Percentiles rank a stretch among this genome's conserved stretches.
Evolutionary conservation across 495 filamentous ascomycete genomes (phyloP).

Genomic region (Lophiostoma macrostomum): DNA sequence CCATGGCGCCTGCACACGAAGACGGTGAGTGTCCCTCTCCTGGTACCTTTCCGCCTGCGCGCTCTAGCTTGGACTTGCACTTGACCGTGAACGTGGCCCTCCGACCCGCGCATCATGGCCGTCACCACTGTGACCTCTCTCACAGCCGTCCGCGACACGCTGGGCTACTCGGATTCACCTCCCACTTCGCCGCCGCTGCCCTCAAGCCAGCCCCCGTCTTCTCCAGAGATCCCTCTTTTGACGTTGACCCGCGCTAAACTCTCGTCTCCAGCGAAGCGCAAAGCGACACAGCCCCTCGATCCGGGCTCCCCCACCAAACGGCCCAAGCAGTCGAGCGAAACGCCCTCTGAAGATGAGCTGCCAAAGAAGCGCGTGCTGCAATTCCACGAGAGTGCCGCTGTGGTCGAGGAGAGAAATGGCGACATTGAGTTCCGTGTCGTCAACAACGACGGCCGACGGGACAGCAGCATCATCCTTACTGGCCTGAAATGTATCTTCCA

Average conservation of each 20-base stretch:
- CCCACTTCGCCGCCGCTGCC: neutral
- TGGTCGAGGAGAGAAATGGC: conserved; percentile 88
- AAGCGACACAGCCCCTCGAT: conserved; percentile 68
- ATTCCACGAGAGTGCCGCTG: conserved; percentile 90
- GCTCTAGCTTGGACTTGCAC: neutral
- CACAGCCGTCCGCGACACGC: neutral
- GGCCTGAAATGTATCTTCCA: conserved; percentile 98
- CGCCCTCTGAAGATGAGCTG: conserved; percentile 45
- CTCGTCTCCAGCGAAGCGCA: conserved; percentile 58
- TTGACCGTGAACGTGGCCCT: neutral
- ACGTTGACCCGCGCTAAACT: conserved; percentile 1
- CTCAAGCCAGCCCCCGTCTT: neutral
- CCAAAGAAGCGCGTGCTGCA: conserved; percentile 58
- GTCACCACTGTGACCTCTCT: neutral
- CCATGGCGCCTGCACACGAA: conserved; percentile 25
- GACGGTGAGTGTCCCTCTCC: conserved; percentile 22
- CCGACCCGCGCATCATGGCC: neutral
- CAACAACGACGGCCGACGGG: conserved; percentile 86
- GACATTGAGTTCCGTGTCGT: conserved; percentile 98
- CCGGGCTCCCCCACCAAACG: conserved; percentile 63
- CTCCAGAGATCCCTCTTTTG: neutral
- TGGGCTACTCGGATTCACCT: conserved; percentile 9
- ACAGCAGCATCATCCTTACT: conserved; percentile 90
- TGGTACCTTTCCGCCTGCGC: neutral
- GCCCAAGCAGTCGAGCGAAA: conserved; percentile 54